Conservation (phyloP, 148 eudicot species). For the Heliamphora exappendiculata region DNA sequence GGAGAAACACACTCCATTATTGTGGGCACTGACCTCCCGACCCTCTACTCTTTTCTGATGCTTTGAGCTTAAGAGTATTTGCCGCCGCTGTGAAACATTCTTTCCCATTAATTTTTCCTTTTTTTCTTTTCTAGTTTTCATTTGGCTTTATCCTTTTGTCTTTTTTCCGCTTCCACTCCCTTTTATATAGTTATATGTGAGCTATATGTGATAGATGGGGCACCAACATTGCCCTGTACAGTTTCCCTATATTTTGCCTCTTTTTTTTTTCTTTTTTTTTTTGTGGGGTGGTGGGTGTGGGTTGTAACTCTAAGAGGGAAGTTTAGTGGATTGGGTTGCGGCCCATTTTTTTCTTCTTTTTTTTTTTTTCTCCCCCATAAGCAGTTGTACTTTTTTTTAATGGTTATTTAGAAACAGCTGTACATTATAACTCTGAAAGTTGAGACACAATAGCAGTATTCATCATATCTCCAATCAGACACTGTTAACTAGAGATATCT, state of each 20-base stretch:
- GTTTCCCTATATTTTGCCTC: slow-evolving; percentile 1
- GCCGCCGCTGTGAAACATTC: slow-evolving; percentile 16
- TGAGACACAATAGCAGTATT: not conserved
- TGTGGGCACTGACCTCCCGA: slow-evolving; percentile 6
- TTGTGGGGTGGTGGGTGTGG: not conserved
- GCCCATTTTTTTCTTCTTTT: not conserved
- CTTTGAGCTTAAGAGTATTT: slow-evolving; percentile 13
- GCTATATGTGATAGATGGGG: slow-evolving; percentile 16
- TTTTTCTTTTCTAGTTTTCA: not conserved
- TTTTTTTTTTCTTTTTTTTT: not conserved
- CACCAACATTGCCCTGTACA: slow-evolving; percentile 14
- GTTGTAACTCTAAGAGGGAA: slow-evolving; percentile 2
- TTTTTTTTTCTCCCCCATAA: not conserved
- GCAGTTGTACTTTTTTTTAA: not conserved
- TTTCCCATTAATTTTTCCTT: not conserved
- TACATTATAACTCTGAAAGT: not conserved
- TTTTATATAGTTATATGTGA: slow-evolving; percentile 4
- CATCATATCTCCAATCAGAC: too few species aligned
- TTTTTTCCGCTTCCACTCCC: not conserved
- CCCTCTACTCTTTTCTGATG: slow-evolving; percentile 4
- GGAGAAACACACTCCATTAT: not conserved
- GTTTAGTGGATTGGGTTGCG: not conserved
- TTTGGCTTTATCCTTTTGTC: not conserved
- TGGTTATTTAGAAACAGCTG: not conserved
- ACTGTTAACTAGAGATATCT: too few species aligned